Evolutionary conservation across 148 eudicot species (phyloP), one percentile per base, ranked within the genome.

Genomic region (Diospyros lotus): DNA sequence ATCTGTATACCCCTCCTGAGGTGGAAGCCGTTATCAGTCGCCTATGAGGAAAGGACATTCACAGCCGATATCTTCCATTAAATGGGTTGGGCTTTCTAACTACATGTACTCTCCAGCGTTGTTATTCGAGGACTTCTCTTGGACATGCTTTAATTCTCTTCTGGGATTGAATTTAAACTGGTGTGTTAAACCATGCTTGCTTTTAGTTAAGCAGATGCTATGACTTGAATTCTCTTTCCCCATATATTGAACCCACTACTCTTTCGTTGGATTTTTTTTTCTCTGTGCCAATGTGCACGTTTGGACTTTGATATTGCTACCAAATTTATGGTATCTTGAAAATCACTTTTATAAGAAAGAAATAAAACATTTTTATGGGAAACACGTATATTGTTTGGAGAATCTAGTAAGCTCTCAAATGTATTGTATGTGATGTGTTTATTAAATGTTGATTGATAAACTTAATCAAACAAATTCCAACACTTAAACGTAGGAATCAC

Each of bases 21-120:
- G 98, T 96, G 58, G 99, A 96, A 73, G 91, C 88, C 46, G 98
- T 96, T 42, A 93, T 96, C 69, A 78, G 68, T 50, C 99, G 97
- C 71, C 84, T 95, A 66, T 96, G 81, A 92, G 87, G 63, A 79
- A 59, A 61, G 52, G 69, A 54, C 28, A 28, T 28, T 6, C 45
- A 46, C 48, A 44, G 28, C 60, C 56, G 58, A n/a, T 40, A 18
- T 58, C 41, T 72, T 55, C 12, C 38, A 40, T 14, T 64, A 61
- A 12, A 28, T 40, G 14, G 56, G 52, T 77, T 54, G 64, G 44
- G 39, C 38, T 72, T 43, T 4, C 52, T 72, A 11, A 3, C n/a
- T n/a, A n/a, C 13, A 51, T 69, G 14, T 59, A 38, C 28, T 28
- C 28, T 28, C 1, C 3, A 44, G 38, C 44, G 52, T 12, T 75